Percentiles rank a stretch among this genome's conserved stretches.
Evolutionary conservation across 78 protist species (phyloP).

Genomic region (Paulinella micropora): DNA sequence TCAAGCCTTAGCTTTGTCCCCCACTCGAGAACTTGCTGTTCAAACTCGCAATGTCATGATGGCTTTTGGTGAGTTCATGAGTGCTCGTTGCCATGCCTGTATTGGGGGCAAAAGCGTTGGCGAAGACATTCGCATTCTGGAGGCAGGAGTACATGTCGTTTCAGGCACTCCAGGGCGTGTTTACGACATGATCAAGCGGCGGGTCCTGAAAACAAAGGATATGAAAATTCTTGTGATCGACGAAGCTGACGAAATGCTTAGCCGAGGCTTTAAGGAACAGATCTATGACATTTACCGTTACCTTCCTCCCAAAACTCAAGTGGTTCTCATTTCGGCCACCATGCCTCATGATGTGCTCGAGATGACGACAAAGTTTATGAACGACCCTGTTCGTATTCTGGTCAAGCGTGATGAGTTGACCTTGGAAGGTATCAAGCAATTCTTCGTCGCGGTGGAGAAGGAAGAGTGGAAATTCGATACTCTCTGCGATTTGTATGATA

Average conservation of each 20-base stretch:
- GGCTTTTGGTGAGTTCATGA: constrained; percentile 45
- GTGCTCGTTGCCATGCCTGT: constrained; percentile 33
- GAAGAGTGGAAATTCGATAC: constrained; percentile 99
- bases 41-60: constrained; percentile 79
- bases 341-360: constrained; percentile 56
- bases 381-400: constrained; percentile 64
- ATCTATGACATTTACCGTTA: constrained; percentile 43
- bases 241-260: constrained; percentile 98
- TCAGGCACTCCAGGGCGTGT: constrained; percentile 95
- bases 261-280: constrained; percentile 57
- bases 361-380: constrained; percentile 82
- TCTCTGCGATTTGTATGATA: constrained; percentile 92
- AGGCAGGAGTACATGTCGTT: constrained; percentile 72
- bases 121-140: constrained; percentile 46
- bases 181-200: constrained; percentile 40
- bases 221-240: constrained; percentile 87
- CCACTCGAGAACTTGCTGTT: constrained; percentile 92
- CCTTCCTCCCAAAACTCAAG: constrained; percentile 41
- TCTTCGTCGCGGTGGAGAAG: constrained; percentile 83
- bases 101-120: constrained; percentile 50
- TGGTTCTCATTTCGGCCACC: constrained; percentile 50
- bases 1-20: constrained; percentile 85
- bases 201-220: constrained; percentile 1
- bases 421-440: constrained; percentile 71
- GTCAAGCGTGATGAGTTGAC: constrained; percentile 96